A percentile compares a stretch with the other conserved stretches of the same genome.
These are phyloP conservation scores for sunflower (Helianthus annuus) DNA, from an alignment of 129 eudicot genomes.

Conservation along the genomic window DNA sequence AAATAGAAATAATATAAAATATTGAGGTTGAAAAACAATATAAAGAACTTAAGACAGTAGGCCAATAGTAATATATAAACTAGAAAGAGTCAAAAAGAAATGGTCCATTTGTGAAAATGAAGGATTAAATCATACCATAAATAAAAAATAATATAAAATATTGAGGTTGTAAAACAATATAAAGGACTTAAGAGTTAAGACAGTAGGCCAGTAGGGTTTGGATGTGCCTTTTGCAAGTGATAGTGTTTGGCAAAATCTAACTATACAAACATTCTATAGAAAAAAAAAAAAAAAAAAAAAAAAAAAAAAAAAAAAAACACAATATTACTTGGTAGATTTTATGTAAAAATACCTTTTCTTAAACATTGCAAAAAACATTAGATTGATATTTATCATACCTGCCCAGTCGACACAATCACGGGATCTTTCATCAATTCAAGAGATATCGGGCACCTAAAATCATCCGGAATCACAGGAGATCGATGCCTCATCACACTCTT, in stretches of 20 bases:
- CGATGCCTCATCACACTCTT: constrained; percentile 73
- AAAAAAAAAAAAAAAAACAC: too few species aligned
- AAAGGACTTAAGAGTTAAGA: too few species aligned
- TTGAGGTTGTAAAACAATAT: not conserved
- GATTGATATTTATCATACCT: constrained; percentile 46
- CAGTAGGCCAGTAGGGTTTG: not conserved
- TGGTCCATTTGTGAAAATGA: not conserved
- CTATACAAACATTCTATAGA: too few species aligned
- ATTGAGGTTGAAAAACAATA: not conserved
- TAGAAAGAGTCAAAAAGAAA: constrained; percentile 12
- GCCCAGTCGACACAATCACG: constrained; percentile 97
- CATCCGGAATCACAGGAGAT: constrained; percentile 95
- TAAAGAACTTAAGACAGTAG: too few species aligned
- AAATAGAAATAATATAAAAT: not conserved
- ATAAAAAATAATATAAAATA: not conserved
- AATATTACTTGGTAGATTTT: not conserved
- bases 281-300: too few species aligned
- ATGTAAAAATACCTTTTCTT: not conserved
- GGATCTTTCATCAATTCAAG: constrained; percentile 99
- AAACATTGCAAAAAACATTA: not conserved
- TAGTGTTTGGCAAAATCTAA: too few species aligned
- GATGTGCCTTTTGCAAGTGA: not conserved
- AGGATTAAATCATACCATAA: not conserved
- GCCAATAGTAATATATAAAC: not conserved
- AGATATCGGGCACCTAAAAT: constrained; percentile 95